Evolutionary conservation across 164 flowering plant genomes (phyloP).

Genomic region (Amborella trichopoda): DNA sequence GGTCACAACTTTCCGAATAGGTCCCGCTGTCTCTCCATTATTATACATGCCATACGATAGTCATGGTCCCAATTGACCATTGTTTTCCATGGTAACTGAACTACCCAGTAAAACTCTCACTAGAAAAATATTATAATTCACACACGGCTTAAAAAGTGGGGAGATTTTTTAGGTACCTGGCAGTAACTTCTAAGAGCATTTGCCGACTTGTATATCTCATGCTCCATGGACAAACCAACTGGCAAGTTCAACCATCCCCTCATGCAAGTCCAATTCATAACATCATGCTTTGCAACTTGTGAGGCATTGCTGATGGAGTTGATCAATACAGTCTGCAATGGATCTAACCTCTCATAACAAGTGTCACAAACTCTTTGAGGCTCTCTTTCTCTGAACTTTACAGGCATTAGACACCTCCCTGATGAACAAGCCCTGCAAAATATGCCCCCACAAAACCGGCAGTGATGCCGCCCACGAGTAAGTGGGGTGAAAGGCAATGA

Average conservation of each 20-base stretch:
- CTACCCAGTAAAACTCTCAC: too few species aligned
- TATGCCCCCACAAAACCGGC: slow-evolving; percentile 92
- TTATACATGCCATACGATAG: too few species aligned
- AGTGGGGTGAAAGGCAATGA: slow-evolving; percentile 66
- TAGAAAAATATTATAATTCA: too few species aligned
- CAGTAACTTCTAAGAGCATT: slow-evolving; percentile 58
- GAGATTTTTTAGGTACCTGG: too few species aligned
- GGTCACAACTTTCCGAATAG: too few species aligned
- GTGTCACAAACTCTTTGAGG: slow-evolving; percentile 92
- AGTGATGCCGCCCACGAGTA: slow-evolving; percentile 93
- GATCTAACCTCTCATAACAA: slow-evolving; percentile 92
- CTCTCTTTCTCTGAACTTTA: slow-evolving; percentile 78
- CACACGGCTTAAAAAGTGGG: too few species aligned
- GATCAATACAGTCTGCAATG: slow-evolving; percentile 62
- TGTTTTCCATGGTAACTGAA: too few species aligned
- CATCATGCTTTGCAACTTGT: slow-evolving; percentile 87
- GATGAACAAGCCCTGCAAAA: slow-evolving; percentile 74
- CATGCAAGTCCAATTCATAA: slow-evolving; percentile 73
- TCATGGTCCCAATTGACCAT: too few species aligned
- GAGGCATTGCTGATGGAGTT: slow-evolving; percentile 76
- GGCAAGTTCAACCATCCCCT: slow-evolving; percentile 94
- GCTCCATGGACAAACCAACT: slow-evolving; percentile 81
- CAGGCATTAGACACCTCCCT: slow-evolving; percentile 87
- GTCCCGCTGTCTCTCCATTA: too few species aligned
- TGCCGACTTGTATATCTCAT: slow-evolving; percentile 81